Conservation (phyloP, 805 yeast species). For the Saturnispora ahearnii region DNA sequence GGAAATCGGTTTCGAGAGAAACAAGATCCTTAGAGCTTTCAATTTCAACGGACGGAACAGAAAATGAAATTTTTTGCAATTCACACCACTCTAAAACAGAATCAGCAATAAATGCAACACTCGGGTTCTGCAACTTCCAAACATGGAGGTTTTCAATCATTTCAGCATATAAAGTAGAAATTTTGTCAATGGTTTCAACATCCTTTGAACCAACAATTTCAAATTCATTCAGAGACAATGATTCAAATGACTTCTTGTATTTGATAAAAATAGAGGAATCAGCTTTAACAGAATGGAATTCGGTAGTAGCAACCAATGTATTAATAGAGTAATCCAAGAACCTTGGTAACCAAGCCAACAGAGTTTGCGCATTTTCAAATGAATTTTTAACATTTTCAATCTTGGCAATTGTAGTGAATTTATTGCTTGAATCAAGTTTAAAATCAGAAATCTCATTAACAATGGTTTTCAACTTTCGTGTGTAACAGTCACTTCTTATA, state of each 20-base stretch:
- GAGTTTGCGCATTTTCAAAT: neutral
- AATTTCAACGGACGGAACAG: constrained; percentile 15
- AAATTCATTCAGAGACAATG: constrained; percentile 2
- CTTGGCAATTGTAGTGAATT: neutral
- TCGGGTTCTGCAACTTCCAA: constrained; percentile 30
- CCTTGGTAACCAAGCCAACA: constrained; percentile 29
- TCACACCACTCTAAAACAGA: constrained; percentile 40
- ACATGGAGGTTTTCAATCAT: constrained; percentile 23
- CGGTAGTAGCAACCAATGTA: constrained; percentile 12
- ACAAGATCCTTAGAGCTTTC: constrained; percentile 22
- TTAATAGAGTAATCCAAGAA: constrained; percentile 29
- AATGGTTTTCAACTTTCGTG: constrained; percentile 7
- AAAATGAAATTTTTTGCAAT: constrained; percentile 12
- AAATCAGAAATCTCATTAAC: constrained; percentile 1
- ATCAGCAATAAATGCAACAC: constrained; percentile 39
- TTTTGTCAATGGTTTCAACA: constrained; percentile 14
- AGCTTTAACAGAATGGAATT: constrained; percentile 4
- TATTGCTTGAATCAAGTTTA: neutral
- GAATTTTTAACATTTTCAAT: neutral
- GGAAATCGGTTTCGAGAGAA: constrained; percentile 39
- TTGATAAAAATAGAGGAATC: constrained; percentile 15
- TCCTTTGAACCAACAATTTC: constrained; percentile 14
- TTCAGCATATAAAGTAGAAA: constrained; percentile 18
- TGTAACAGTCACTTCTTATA: constrained; percentile 21
- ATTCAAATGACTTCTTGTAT: constrained; percentile 21